Evolutionary conservation across 768 basidiomycete species (phyloP).

Genomic region (Mycena pura): DNA sequence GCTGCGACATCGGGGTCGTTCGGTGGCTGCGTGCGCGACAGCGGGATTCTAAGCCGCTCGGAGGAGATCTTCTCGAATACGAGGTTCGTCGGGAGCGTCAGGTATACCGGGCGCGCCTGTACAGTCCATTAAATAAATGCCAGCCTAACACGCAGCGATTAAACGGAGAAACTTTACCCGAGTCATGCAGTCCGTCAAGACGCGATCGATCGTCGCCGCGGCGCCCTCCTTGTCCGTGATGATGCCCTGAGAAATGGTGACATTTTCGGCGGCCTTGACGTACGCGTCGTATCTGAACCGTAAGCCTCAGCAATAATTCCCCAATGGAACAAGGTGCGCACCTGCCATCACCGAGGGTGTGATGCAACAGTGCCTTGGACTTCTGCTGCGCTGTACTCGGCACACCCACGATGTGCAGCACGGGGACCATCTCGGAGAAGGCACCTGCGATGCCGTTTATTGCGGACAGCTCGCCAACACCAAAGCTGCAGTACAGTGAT

Average conservation of each 20-base stretch:
- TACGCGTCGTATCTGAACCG: slow-evolving; percentile 77
- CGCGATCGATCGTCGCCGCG: slow-evolving; percentile 75
- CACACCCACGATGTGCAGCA: slow-evolving; percentile 86
- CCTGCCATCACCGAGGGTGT: slow-evolving; percentile 87
- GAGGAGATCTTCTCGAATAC: slow-evolving; percentile 73
- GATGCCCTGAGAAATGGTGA: slow-evolving; percentile 72
- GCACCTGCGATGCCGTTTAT: slow-evolving; percentile 86
- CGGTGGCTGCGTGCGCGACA: slow-evolving; percentile 53
- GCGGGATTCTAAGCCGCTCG: slow-evolving; percentile 64
- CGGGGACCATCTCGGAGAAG: slow-evolving; percentile 88
- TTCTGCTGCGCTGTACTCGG: slow-evolving; percentile 79
- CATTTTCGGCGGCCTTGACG: slow-evolving; percentile 71
- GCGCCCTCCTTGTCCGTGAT: slow-evolving; percentile 64
- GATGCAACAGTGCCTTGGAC: slow-evolving; percentile 78
- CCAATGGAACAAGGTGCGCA: slow-evolving; percentile 27
- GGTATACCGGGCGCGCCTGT: slow-evolving; percentile 80
- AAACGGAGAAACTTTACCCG: slow-evolving; percentile 35
- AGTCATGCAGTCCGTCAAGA: slow-evolving; percentile 73
- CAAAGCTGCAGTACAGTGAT: slow-evolving; percentile 58
- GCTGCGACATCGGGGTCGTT: slow-evolving; percentile 67
- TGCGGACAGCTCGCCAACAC: slow-evolving; percentile 92
- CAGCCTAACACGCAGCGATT: neutral
- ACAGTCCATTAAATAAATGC: neutral
- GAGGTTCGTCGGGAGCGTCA: slow-evolving; percentile 86
- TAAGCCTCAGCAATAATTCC: neutral